Conservation (phyloP, 441 rosid species). For the Syzygium syzygioides region DNA sequence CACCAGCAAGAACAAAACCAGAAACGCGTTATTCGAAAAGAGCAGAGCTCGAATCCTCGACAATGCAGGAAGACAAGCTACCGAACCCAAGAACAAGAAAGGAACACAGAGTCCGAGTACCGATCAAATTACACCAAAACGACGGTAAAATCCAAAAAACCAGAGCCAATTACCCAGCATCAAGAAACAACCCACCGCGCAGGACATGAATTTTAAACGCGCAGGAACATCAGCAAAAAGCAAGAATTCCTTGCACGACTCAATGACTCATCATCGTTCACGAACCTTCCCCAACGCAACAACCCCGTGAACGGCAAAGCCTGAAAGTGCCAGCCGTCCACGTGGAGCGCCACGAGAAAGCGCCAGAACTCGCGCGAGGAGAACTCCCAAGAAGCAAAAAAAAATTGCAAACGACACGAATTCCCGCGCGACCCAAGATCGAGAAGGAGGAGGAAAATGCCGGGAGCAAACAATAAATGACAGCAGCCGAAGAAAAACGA, state of each 20-base stretch:
- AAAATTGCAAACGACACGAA: not conserved
- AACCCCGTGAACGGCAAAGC: not conserved
- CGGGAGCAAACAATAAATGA: not conserved
- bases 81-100: not conserved
- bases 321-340: not conserved
- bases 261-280: not conserved
- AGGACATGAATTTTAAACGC: not conserved
- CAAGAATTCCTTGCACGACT: not conserved
- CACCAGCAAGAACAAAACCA: not conserved
- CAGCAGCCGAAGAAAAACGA: not conserved
- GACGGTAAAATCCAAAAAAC: not conserved
- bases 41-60: not conserved
- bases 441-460: not conserved
- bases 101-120: not conserved
- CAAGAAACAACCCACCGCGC: not conserved
- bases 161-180: not conserved
- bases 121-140: not conserved
- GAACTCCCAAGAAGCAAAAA: not conserved
- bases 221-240: not conserved
- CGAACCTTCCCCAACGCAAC: not conserved
- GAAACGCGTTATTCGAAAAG: not conserved
- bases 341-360: not conserved
- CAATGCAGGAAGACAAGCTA: not conserved
- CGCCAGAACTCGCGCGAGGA: not conserved
- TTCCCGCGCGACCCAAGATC: not conserved